Conservation (phyloP, 2,329 filamentous ascomycete genomes). For the Ascochyta pisi region DNA sequence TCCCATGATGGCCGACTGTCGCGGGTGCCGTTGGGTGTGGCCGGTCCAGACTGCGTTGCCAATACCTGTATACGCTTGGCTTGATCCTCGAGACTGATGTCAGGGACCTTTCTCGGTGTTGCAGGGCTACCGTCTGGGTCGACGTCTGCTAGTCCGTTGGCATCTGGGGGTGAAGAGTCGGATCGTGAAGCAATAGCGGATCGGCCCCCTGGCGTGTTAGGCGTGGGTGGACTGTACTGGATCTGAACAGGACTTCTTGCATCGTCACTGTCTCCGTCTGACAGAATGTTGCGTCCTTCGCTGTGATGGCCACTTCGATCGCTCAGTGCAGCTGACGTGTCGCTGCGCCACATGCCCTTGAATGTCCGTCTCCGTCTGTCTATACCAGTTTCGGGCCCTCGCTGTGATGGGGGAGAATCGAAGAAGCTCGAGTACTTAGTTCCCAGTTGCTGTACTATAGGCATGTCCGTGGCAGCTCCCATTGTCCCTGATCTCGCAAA, state of each 20-base stretch:
- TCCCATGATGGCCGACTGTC: constrained; percentile 49
- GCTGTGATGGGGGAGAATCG: constrained; percentile 42
- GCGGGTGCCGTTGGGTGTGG: constrained; percentile 52
- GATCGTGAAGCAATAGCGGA: constrained; percentile 6
- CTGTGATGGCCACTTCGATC: constrained; percentile 38
- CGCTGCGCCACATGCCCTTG: constrained; percentile 44
- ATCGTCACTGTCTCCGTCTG: constrained; percentile 44
- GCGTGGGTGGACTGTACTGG: constrained; percentile 45
- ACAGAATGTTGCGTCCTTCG: constrained; percentile 29
- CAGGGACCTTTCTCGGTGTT: constrained; percentile 13
- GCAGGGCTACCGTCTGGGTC: constrained; percentile 14
- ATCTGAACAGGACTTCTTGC: constrained; percentile 41
- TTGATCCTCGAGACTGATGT: constrained; percentile 31
- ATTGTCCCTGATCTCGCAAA: constrained; percentile 61
- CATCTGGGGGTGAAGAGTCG: constrained; percentile 18
- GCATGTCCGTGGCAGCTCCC: constrained; percentile 50
- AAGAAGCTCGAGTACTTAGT: constrained; percentile 46
- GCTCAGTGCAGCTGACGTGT: constrained; percentile 40
- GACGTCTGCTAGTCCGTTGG: constrained; percentile 22
- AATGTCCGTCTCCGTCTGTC: constrained; percentile 42
- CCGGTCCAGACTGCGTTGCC: constrained; percentile 53
- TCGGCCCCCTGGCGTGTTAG: constrained; percentile 27
- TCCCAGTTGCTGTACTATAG: constrained; percentile 55
- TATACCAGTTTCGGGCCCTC: constrained; percentile 37
- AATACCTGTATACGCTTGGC: constrained; percentile 39